A percentile compares a stretch with the other conserved stretches of the same genome.
These are phyloP conservation scores for Lepidium sativum DNA, from an alignment of 345 rosid species.

Conservation along the genomic window DNA sequence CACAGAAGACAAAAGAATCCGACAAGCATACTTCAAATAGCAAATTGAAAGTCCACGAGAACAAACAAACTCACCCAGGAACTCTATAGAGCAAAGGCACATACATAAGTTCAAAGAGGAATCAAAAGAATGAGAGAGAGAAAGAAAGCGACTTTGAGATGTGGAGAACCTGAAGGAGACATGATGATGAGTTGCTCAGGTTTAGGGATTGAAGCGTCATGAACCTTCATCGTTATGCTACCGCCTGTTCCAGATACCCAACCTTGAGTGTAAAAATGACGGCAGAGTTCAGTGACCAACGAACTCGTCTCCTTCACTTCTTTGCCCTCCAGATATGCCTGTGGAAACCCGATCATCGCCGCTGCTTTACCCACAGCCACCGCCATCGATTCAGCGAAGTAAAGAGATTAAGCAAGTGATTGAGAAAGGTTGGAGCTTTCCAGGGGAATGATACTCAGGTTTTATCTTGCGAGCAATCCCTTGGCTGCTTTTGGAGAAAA, in stretches of 20 bases:
- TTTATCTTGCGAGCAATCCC: neutral
- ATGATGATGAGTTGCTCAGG: constrained; percentile 69
- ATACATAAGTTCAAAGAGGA: neutral
- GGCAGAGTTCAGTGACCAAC: constrained; percentile 69
- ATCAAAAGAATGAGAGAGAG: neutral
- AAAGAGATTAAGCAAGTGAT: neutral
- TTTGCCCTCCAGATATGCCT: constrained; percentile 61
- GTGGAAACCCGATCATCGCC: constrained; percentile 35
- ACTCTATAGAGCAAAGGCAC: neutral
- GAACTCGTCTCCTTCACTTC: constrained; percentile 54
- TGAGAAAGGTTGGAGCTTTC: neutral
- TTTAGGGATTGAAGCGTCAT: constrained; percentile 67
- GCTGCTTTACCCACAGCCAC: constrained; percentile 13
- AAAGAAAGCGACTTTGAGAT: neutral
- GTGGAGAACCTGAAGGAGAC: constrained; percentile 84
- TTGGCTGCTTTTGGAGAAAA: constrained; percentile 14
- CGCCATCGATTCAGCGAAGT: constrained; percentile 16
- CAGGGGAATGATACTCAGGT: neutral
- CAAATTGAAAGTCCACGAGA: neutral
- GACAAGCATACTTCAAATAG: neutral
- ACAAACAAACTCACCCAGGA: neutral
- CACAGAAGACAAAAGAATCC: neutral
- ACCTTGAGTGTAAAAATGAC: constrained; percentile 81
- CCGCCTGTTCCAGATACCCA: constrained; percentile 98
- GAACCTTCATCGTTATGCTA: constrained; percentile 78